A percentile compares a stretch with the other conserved stretches of the same genome.
Evolutionary conservation across 441 rosid species (phyloP).

Genomic region (Heliophila coronopifolia): DNA sequence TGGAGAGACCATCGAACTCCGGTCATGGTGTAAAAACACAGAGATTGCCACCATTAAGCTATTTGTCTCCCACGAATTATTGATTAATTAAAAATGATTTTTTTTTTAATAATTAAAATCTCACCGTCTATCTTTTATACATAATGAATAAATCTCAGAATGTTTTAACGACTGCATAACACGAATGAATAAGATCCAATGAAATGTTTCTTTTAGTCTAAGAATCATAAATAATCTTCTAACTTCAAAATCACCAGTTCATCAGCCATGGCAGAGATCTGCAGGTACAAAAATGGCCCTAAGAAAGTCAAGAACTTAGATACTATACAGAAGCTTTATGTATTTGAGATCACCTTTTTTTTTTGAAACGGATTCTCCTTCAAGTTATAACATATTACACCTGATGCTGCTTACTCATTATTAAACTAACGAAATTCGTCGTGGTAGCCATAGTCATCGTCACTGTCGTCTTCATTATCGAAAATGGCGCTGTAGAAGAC

Average conservation of each 20-base stretch:
- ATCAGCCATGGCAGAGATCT: conserved; percentile 24
- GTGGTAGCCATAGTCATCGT: conserved; percentile 48
- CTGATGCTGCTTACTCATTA: conserved; percentile 30
- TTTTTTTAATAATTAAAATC: too few species aligned
- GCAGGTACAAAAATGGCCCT: conserved; percentile 12
- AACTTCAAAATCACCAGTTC: conserved; percentile 16
- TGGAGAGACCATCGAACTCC: too few species aligned
- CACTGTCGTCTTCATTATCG: conserved; percentile 63
- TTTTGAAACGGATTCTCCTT: conserved; percentile 13
- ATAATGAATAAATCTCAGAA: too few species aligned
- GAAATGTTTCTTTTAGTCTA: conserved; percentile 14
- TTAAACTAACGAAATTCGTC: conserved; percentile 72
- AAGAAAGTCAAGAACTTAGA: conserved; percentile 4
- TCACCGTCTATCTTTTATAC: too few species aligned
- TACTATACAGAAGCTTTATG: background rate
- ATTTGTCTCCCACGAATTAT: too few species aligned
- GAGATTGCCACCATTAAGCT: too few species aligned
- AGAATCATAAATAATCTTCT: conserved; percentile 24
- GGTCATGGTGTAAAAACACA: too few species aligned
- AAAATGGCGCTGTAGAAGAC: conserved; percentile 91
- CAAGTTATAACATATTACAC: background rate
- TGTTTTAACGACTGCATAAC: conserved; percentile 12
- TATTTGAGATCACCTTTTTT: conserved; percentile 21
- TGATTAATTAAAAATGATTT: too few species aligned
- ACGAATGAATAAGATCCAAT: conserved; percentile 21